Conservation (phyloP, 2,329 filamentous ascomycete genomes). For the Lithohypha guttulata region DNA sequence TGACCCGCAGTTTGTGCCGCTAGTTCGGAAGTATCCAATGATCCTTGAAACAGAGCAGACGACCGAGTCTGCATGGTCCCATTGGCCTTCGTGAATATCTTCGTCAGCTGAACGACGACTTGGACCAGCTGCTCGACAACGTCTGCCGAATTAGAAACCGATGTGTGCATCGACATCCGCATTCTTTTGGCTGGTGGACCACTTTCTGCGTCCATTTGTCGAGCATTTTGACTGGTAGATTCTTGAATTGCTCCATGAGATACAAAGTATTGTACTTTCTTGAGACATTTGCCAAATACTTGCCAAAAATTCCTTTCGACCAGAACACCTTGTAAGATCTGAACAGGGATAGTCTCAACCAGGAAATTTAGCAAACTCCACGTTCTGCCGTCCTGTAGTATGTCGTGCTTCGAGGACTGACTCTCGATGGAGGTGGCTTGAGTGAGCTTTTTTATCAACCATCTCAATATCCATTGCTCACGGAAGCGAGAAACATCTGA, state of each 20-base stretch:
- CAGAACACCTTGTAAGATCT: slow-evolving; percentile 15
- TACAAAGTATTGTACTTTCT: not conserved
- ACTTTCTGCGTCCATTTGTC: no score
- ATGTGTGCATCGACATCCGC: no score
- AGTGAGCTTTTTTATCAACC: slow-evolving; percentile 50
- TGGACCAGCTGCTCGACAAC: no score
- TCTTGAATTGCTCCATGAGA: not conserved
- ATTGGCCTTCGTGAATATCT: no score
- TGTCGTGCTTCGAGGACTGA: not conserved
- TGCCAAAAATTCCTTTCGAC: slow-evolving; percentile 15
- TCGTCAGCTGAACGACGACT: no score
- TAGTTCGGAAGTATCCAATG: no score
- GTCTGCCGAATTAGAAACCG: no score
- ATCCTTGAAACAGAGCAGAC: no score
- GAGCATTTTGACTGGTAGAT: no score
- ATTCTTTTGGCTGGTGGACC: no score
- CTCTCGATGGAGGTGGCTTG: not conserved
- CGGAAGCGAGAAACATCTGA: slow-evolving; percentile 27
- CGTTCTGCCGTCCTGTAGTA: slow-evolving; percentile 5
- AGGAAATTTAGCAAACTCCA: slow-evolving; percentile 18
- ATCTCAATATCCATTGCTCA: slow-evolving; percentile 57
- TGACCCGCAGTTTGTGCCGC: no score
- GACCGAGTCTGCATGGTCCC: no score
- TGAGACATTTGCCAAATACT: not conserved
- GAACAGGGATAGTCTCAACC: slow-evolving; percentile 12